Evolutionary conservation across 2,329 filamentous ascomycete genomes (phyloP).

Genomic region (Geosmithia putterillii): DNA sequence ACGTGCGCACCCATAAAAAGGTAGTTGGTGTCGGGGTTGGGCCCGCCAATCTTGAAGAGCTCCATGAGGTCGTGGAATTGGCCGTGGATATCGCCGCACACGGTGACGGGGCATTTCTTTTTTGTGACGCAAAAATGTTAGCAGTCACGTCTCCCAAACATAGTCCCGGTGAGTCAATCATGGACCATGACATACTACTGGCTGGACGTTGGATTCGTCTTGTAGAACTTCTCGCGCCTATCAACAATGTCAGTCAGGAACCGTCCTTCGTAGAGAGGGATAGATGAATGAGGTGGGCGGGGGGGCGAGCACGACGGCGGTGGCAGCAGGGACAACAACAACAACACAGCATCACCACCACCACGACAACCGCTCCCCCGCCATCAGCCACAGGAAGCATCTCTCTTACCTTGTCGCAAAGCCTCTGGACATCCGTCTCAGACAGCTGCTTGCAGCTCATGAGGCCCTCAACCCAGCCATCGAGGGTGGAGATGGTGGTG

Average conservation of each 20-base stretch:
- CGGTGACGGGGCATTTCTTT: conserved; percentile 95
- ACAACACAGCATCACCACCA: conserved; percentile 1
- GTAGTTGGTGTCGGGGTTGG: conserved; percentile 97
- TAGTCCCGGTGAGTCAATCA: no score
- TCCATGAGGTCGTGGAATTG: conserved; percentile 99
- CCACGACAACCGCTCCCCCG: background rate
- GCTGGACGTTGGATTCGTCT: conserved; percentile 97
- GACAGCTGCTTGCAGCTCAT: conserved; percentile 98
- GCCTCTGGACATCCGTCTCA: conserved; percentile 85
- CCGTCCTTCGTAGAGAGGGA: background rate
- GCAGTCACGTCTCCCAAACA: no score
- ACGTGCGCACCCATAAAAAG: conserved; percentile 83
- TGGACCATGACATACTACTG: no score
- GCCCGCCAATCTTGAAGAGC: conserved; percentile 96
- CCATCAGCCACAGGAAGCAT: background rate
- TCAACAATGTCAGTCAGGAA: background rate
- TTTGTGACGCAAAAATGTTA: background rate
- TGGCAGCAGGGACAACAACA: conserved; percentile 2
- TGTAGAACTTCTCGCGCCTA: conserved; percentile 93
- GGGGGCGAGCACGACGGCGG: conserved; percentile 4
- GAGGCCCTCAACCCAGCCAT: conserved; percentile 96
- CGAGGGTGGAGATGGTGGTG: conserved; percentile 80
- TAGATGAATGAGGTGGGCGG: background rate
- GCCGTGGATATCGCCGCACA: conserved; percentile 97
- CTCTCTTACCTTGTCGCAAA: conserved; percentile 80